Evolutionary conservation across 768 basidiomycete species (phyloP), one percentile per base, ranked within the genome.

Genomic region (Kwoniella sp.): DNA sequence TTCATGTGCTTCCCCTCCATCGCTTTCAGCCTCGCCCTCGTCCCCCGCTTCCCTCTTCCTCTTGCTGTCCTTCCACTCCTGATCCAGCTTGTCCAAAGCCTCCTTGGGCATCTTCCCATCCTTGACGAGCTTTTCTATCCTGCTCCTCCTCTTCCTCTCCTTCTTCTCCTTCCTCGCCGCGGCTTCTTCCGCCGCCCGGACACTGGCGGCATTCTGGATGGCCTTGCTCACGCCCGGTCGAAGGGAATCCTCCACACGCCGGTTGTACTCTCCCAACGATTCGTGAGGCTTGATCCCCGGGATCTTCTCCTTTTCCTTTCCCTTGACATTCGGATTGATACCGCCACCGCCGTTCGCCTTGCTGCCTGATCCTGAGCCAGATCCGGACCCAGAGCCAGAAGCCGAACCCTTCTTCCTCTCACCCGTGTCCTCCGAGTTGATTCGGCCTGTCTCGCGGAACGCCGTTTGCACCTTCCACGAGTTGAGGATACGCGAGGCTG

Each of bases 211-310:
- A 27, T 51, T 48, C 42, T 70, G 70, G 26, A 73, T 73, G 12
- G 72, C 70, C 29, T 63, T 46, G 25, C 43, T 57, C 7, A 73
- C 68, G 4, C 62, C 67, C 1, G 68, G 67, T 36, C 72, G 45
- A n/a, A 73, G 49, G 3, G 62, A 27, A 15, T 60, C 41, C 40
- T 73, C 72, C 14, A 73, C 54, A 11, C 72, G 56, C n/a, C 68
- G 56, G 51, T 73, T 73, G 48, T 63, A 73, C 25, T 70, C 68
- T 11, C 64, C 67, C 20, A 73, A 46, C 6, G 59, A 50, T 50
- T 73, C 72, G 14, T 64, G 56, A 1, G 67, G 62, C 36, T 59
- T 19, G 28, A 73, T 73, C 27, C 22, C 26, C 0, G 50, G 55
- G 29, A 47, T 40, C 36, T 32, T 34, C 14, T 20, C 45, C 46